A percentile compares a stretch with the other conserved stretches of the same genome.
Conservation (phyloP, 805 yeast genomes). For the Sugiyamaella marilandica region DNA sequence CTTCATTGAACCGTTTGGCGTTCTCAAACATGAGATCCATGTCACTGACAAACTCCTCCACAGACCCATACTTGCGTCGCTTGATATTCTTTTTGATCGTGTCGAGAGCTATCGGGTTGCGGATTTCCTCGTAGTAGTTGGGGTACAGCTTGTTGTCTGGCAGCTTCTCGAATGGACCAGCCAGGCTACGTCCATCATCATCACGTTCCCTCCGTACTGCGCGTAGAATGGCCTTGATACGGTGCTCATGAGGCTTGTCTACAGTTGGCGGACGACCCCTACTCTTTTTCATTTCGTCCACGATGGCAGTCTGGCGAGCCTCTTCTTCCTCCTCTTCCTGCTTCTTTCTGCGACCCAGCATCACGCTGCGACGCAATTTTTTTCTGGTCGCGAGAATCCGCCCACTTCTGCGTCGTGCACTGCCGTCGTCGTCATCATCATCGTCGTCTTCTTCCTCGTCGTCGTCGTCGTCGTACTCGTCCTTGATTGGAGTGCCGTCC, state of each 20-base stretch:
- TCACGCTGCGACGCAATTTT: constrained; percentile 26
- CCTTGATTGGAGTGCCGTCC: constrained; percentile 19
- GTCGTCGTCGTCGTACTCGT: constrained; percentile 28
- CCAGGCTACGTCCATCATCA: constrained; percentile 46
- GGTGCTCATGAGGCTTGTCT: constrained; percentile 85
- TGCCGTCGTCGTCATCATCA: constrained; percentile 25
- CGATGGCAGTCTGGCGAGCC: constrained; percentile 27
- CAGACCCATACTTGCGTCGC: constrained; percentile 72
- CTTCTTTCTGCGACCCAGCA: constrained; percentile 20
- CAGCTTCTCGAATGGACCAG: constrained; percentile 67
- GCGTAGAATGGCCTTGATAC: constrained; percentile 83
- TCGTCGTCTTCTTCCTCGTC: constrained; percentile 26
- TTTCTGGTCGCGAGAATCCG: constrained; percentile 28
- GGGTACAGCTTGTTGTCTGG: constrained; percentile 61
- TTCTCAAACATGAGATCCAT: constrained; percentile 69
- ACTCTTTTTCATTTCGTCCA: constrained; percentile 48
- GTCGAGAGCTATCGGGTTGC: constrained; percentile 39
- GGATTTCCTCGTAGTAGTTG: constrained; percentile 44
- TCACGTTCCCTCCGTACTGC: constrained; percentile 69
- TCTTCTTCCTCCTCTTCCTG: constrained; percentile 29
- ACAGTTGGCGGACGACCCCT: constrained; percentile 90
- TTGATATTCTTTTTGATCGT: constrained; percentile 72
- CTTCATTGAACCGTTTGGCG: constrained; percentile 59
- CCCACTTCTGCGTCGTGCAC: constrained; percentile 24
- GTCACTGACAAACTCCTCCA: constrained; percentile 73